Evolutionary conservation across 176 grass and related monocot genomes (phyloP).

Genomic region (Carex cristatella): DNA sequence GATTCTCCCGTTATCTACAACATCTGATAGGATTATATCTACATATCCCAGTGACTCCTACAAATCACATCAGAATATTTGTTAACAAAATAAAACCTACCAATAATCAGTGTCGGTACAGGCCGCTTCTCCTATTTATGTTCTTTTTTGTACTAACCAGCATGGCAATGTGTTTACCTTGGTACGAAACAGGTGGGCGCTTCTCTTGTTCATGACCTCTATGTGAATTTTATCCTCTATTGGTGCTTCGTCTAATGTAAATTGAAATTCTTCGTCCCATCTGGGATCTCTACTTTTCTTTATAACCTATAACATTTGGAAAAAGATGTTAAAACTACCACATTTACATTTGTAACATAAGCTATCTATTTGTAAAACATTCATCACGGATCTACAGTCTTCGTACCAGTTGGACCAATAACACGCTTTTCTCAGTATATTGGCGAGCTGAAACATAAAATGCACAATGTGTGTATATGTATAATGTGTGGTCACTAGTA

Average conservation of each 20-base stretch:
- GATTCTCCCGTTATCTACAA: conserved; percentile 78
- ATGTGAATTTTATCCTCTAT: conserved; percentile 56
- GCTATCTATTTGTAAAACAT: neutral
- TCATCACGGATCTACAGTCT: neutral
- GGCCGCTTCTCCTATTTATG: neutral
- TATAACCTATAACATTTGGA: conserved; percentile 41
- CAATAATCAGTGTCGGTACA: neutral
- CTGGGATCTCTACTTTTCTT: conserved; percentile 84
- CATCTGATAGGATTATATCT: conserved; percentile 68
- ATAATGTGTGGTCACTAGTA: too few relatives aligned
- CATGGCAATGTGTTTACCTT: conserved; percentile 28
- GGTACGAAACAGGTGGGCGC: conserved; percentile 24
- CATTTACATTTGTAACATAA: neutral
- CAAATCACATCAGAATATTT: conserved; percentile 1
- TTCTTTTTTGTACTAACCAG: neutral
- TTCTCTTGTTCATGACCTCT: conserved; percentile 51
- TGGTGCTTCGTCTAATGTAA: conserved; percentile 64
- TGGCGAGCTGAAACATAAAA: too few relatives aligned
- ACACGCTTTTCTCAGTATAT: too few relatives aligned
- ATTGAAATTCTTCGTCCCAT: conserved; percentile 90
- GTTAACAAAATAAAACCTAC: neutral
- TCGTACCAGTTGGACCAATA: neutral
- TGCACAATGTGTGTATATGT: too few relatives aligned
- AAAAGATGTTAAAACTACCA: neutral
- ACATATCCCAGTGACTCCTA: conserved; percentile 78